Evolutionary conservation across 305 asterid species (phyloP).

Genomic region (Fraxinus albicans): DNA sequence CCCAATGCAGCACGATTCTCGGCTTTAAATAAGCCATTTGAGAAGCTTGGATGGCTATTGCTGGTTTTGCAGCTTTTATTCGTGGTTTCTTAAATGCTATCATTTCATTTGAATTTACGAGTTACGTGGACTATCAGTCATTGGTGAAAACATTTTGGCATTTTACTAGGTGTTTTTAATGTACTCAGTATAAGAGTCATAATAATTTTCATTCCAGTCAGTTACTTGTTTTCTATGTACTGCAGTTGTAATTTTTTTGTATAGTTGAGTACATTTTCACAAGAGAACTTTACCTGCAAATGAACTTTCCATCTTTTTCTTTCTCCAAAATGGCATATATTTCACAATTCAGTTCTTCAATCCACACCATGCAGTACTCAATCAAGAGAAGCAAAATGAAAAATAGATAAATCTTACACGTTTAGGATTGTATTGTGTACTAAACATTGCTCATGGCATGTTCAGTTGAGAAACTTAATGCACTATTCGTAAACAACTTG

Average conservation of each 20-base stretch:
- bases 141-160: neutral
- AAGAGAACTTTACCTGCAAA: neutral
- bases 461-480: neutral
- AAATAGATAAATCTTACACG: neutral
- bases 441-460: neutral
- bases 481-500: neutral
- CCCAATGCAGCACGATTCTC: conserved; percentile 38
- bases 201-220: neutral
- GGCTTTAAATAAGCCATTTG: conserved; percentile 14
- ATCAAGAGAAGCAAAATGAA: neutral
- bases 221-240: neutral
- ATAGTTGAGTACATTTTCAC: neutral
- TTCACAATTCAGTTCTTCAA: neutral
- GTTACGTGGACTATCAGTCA: neutral
- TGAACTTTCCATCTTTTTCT: neutral
- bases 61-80: conserved; percentile 22
- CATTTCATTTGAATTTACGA: neutral
- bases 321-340: neutral
- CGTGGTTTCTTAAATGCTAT: neutral
- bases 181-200: neutral
- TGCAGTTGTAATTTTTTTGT: neutral
- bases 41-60: conserved; percentile 23
- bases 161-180: neutral
- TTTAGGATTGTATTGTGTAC: neutral
- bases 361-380: neutral